phyloP scores from a whole-genome alignment of 2,329 filamentous ascomycete species.

The Stagonosporopsis rhizophila region DNA sequence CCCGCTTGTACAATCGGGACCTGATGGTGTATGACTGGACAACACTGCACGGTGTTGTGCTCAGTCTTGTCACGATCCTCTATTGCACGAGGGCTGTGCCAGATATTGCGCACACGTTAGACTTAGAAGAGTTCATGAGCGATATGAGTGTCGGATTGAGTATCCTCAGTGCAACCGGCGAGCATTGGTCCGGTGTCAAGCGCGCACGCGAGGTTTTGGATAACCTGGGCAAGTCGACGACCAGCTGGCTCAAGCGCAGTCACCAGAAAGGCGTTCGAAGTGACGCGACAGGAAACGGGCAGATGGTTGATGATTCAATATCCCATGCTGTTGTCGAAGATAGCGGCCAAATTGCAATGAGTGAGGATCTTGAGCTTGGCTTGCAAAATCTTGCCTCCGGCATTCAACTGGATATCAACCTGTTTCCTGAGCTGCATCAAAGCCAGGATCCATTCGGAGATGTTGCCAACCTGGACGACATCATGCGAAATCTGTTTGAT shows the following conservation, averaged over 20 bases:
- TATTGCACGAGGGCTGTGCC: slow-evolving; percentile 60
- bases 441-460: background rate
- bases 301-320: background rate
- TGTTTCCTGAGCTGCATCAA: slow-evolving; percentile 1
- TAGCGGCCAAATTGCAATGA: background rate
- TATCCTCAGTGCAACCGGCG: slow-evolving; percentile 59
- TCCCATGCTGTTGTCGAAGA: background rate
- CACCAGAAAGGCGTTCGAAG: background rate
- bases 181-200: slow-evolving; percentile 61
- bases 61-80: slow-evolving; percentile 59
- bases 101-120: slow-evolving; percentile 48
- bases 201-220: slow-evolving; percentile 56
- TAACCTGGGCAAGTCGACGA: slow-evolving; percentile 37
- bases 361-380: background rate
- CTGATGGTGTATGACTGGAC: slow-evolving; percentile 44
- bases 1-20: background rate
- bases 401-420: background rate
- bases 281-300: background rate
- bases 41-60: slow-evolving; percentile 58
- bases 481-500: slow-evolving; percentile 56
- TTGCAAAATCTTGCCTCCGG: background rate
- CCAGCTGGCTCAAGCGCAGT: slow-evolving; percentile 2
- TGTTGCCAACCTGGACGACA: background rate
- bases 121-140: slow-evolving; percentile 51
- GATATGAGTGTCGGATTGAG: slow-evolving; percentile 55